Conservation (phyloP, 371 early-diverging fungal species). For the Cokeromyces recurvatus region DNA sequence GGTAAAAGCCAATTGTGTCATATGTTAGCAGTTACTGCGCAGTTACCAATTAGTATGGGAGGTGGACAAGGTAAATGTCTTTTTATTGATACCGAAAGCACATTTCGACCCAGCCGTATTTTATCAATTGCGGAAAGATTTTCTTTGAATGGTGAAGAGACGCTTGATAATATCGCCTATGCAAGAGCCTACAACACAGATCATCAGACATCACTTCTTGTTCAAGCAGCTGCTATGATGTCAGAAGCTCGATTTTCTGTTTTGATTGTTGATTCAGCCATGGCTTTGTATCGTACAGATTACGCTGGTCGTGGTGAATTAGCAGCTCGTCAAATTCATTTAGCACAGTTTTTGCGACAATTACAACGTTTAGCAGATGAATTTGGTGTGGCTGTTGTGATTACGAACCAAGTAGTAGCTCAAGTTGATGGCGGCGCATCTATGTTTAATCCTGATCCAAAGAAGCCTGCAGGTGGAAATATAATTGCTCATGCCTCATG, state of each 20-base stretch:
- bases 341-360: slow-evolving; percentile 90
- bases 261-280: slow-evolving; percentile 97
- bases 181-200: slow-evolving; percentile 98
- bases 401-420: slow-evolving; percentile 99
- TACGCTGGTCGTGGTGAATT: slow-evolving; percentile 97
- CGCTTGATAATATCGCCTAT: slow-evolving; percentile 93
- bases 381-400: slow-evolving; percentile 97
- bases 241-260: slow-evolving; percentile 83
- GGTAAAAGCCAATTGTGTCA: slow-evolving; percentile 99
- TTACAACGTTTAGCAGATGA: slow-evolving; percentile 94
- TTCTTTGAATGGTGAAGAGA: slow-evolving; percentile 83
- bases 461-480: slow-evolving; percentile 99
- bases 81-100: slow-evolving; percentile 98
- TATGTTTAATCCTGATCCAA: slow-evolving; percentile 94
- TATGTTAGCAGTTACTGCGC: slow-evolving; percentile 97
- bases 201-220: slow-evolving; percentile 90
- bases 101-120: slow-evolving; percentile 93
- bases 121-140: slow-evolving; percentile 86
- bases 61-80: slow-evolving; percentile 97
- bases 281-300: slow-evolving; percentile 96
- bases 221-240: slow-evolving; percentile 97
- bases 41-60: slow-evolving; percentile 83
- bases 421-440: slow-evolving; percentile 93
- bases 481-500: slow-evolving; percentile 98
- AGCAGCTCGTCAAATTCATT: slow-evolving; percentile 94